Evolutionary conservation across 768 basidiomycete genomes (phyloP).

Genomic region (Amanita thiersii): DNA sequence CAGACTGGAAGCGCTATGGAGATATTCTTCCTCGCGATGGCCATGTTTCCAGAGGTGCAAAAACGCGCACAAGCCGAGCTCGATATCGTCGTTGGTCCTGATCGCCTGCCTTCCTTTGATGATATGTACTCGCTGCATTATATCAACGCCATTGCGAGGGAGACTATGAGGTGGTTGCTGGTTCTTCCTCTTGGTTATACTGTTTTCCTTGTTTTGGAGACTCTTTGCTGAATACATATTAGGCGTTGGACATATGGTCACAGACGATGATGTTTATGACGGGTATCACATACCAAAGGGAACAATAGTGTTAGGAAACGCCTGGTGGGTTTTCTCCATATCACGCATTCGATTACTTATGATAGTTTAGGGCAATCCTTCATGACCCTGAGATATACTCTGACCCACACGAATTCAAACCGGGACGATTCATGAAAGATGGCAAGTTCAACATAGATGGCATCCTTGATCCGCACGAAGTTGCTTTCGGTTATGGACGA

Average conservation of each 20-base stretch:
- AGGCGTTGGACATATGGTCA: slow-evolving; percentile 12
- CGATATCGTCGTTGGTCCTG: background rate
- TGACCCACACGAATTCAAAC: background rate
- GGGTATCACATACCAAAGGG: no score
- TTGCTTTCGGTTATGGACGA: background rate
- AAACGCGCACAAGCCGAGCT: background rate
- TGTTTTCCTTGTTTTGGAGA: background rate
- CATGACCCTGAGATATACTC: background rate
- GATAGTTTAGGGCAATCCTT: background rate
- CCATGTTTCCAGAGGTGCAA: background rate
- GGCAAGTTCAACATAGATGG: background rate
- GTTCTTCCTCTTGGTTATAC: background rate
- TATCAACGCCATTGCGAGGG: background rate
- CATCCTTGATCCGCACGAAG: background rate
- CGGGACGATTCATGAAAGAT: background rate
- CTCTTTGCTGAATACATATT: no score
- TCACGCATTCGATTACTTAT: background rate
- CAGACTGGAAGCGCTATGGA: background rate
- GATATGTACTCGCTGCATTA: background rate
- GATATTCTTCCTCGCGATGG: background rate
- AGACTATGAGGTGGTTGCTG: background rate
- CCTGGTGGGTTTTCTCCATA: slow-evolving; percentile 2
- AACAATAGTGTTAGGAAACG: slow-evolving; percentile 4
- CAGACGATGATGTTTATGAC: no score
- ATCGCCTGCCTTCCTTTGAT: background rate